phyloP scores from a whole-genome alignment of 768 basidiomycete species.

The Mycena galericulata region DNA sequence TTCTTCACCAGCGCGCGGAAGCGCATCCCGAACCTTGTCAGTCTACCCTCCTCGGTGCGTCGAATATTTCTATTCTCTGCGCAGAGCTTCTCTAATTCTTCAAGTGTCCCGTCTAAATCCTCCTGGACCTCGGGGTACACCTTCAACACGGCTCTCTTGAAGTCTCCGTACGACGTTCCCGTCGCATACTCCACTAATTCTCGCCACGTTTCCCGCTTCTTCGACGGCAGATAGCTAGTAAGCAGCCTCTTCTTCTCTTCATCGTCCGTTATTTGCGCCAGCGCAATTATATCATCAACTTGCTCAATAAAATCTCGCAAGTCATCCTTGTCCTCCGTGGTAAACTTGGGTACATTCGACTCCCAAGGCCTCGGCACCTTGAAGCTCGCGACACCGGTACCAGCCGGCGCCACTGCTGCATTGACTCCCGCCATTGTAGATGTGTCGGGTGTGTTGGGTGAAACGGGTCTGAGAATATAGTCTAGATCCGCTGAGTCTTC shows the following conservation, averaged over 20 bases:
- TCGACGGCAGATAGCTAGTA: conserved; percentile 12
- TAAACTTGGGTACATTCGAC: conserved; percentile 23
- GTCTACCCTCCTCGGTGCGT: conserved; percentile 12
- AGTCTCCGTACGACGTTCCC: background rate
- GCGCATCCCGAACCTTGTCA: conserved; percentile 15
- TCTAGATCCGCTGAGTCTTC: background rate
- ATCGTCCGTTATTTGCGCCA: conserved; percentile 15
- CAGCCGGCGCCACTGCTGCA: conserved; percentile 2
- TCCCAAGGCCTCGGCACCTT: conserved; percentile 26
- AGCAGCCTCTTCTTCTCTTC: conserved; percentile 19
- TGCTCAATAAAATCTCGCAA: conserved; percentile 24
- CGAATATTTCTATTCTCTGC: conserved; percentile 7
- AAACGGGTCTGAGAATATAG: background rate
- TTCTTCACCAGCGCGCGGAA: conserved; percentile 12
- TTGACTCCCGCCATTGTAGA: background rate
- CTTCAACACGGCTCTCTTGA: conserved; percentile 18
- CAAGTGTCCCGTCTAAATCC: conserved; percentile 16
- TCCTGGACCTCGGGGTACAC: conserved; percentile 18
- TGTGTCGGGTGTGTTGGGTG: background rate
- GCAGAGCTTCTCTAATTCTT: conserved; percentile 11
- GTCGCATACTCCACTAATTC: conserved; percentile 3
- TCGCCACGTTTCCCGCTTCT: conserved; percentile 11
- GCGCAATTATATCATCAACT: conserved; percentile 9
- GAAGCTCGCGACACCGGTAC: conserved; percentile 20
- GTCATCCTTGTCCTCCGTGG: conserved; percentile 24